Evolutionary conservation across 345 rosid genomes (phyloP).

Genomic region (Nasturtium officinale): DNA sequence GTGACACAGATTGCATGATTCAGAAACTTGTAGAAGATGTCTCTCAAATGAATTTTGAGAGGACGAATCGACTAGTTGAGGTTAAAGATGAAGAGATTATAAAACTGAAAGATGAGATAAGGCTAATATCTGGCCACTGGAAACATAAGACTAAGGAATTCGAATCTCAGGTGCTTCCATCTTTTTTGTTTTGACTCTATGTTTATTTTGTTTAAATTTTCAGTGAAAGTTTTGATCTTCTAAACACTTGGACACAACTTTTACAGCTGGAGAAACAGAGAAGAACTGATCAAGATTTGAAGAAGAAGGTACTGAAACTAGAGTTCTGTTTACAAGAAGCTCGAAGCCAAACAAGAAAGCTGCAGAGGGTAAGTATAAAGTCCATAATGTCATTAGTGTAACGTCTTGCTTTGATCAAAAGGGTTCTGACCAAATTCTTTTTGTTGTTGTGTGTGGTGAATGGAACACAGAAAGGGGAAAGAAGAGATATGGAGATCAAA

Average conservation of each 20-base stretch:
- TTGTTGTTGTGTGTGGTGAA: background rate
- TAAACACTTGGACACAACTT: background rate
- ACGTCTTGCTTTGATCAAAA: background rate
- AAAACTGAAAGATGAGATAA: constrained; percentile 70
- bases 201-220: background rate
- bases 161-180: constrained; percentile 65
- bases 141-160: constrained; percentile 71
- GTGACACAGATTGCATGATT: constrained; percentile 51
- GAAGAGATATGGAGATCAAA: constrained; percentile 73
- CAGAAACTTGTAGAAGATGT: constrained; percentile 55
- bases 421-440: background rate
- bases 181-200: background rate
- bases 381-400: background rate
- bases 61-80: constrained; percentile 52
- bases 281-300: constrained; percentile 41
- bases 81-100: constrained; percentile 69
- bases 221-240: background rate
- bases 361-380: constrained; percentile 57
- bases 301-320: constrained; percentile 40
- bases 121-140: constrained; percentile 82
- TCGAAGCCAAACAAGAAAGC: constrained; percentile 70
- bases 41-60: constrained; percentile 67
- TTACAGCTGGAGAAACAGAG: constrained; percentile 41
- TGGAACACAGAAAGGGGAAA: constrained; percentile 65
- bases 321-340: constrained; percentile 47